Evolutionary conservation across 345 rosid species (phyloP).

Genomic region (Salix koriyanagi): DNA sequence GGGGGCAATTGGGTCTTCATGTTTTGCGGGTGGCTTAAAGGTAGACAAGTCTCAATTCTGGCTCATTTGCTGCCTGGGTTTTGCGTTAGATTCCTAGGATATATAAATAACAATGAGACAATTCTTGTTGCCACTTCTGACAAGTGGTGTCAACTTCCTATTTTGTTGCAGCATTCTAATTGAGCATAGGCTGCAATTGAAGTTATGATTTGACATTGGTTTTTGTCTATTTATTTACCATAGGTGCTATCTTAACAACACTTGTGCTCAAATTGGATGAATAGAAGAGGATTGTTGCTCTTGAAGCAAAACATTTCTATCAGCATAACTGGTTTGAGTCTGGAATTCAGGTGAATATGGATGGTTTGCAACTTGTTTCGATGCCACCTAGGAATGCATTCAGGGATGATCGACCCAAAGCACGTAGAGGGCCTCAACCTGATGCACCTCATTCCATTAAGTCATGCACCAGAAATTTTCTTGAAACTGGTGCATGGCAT

Average conservation of each 20-base stretch:
- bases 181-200: not conserved
- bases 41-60: not conserved
- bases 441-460: conserved; percentile 14
- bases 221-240: conserved; percentile 10
- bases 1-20: not conserved
- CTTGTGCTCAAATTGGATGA: conserved; percentile 34
- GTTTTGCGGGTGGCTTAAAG: not conserved
- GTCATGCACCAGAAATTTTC: conserved; percentile 21
- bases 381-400: conserved; percentile 23
- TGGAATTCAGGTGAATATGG: conserved; percentile 31
- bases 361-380: conserved; percentile 28
- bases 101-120: not conserved
- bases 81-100: not conserved
- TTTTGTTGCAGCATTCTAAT: not conserved
- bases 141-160: not conserved
- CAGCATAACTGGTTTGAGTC: conserved; percentile 23
- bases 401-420: conserved; percentile 17
- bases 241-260: conserved; percentile 29
- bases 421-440: conserved; percentile 20
- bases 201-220: not conserved
- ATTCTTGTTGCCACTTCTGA: not conserved
- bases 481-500: conserved; percentile 21
- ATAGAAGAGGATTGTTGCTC: conserved; percentile 30
- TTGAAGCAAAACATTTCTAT: conserved; percentile 29
- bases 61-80: not conserved